Evolutionary conservation across 2,329 filamentous ascomycete species (phyloP).

Genomic region (Pestalotiopsis sp.): DNA sequence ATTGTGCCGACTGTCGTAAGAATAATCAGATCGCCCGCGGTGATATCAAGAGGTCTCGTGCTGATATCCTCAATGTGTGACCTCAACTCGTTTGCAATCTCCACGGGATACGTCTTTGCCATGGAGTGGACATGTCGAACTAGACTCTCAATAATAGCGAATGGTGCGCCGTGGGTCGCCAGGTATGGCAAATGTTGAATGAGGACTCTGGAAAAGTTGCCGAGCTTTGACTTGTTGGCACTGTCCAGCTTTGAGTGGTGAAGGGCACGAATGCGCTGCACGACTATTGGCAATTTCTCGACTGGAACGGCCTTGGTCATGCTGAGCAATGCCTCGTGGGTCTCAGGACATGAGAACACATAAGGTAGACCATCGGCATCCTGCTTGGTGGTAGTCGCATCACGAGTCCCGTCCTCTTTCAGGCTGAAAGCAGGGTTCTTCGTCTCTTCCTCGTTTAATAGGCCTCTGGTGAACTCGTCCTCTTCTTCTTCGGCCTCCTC

Average conservation of each 20-base stretch:
- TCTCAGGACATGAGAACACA: constrained; percentile 84
- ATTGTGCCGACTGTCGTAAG: constrained; percentile 82
- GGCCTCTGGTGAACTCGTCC: constrained; percentile 73
- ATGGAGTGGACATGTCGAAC: constrained; percentile 92
- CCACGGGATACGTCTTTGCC: constrained; percentile 80
- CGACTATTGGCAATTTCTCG: constrained; percentile 72
- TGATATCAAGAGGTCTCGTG: constrained; percentile 54
- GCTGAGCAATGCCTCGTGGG: constrained; percentile 73
- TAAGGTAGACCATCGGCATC: constrained; percentile 70
- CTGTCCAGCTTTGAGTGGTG: constrained; percentile 86
- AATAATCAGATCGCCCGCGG: constrained; percentile 76
- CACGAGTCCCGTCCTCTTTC: constrained; percentile 33
- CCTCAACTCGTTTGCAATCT: constrained; percentile 78
- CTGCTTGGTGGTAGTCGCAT: constrained; percentile 45
- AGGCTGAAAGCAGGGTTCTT: constrained; percentile 55
- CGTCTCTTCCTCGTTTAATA: constrained; percentile 63
- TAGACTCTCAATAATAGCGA: constrained; percentile 74
- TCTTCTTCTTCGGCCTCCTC: constrained; percentile 52
- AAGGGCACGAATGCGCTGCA: constrained; percentile 89
- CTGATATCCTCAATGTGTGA: constrained; percentile 66
- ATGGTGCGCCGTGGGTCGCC: constrained; percentile 49
- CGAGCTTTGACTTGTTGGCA: constrained; percentile 83
- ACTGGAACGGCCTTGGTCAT: constrained; percentile 64
- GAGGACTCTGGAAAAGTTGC: constrained; percentile 67
- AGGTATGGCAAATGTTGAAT: constrained; percentile 64